Base-by-base conservation (phyloP, 768 basidiomycete species). In the Pleurotus djamor region DNA sequence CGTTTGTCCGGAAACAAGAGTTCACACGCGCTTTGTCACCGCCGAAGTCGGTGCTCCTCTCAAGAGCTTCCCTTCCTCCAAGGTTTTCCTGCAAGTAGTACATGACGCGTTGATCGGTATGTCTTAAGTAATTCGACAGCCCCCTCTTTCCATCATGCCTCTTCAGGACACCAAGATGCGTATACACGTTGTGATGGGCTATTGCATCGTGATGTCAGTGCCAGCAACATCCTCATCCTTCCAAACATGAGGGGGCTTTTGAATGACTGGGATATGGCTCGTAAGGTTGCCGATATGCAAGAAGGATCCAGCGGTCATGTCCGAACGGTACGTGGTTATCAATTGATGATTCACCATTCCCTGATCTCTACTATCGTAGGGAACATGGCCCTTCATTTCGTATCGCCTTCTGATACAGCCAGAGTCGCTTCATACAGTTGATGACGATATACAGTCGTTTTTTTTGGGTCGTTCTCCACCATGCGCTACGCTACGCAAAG, bases 401-500 rank as follows among this genome's bases (percentile, higher is more conserved):
- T 57, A 52, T 8, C 35, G 47, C n/a, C 48, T 65, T 7, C 41
- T 43, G 34, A 4, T 28, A 5, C 37, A 21, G 12, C 36, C 48
- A 45, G 34, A 52, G 34, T 48, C 12, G 28, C 10, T 59, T 21
- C 64, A 63, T 52, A 48, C 57, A 10, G 34, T 59, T 8, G 57
- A 57, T 6, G 62, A 65, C 45, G 64, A 65, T 54, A 38, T 58
- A 1, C 62, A 65, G 38, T 64, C 63, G 38, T 65, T 65, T 28
- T 54, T 54, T 65, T 34, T 60, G 67, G 45, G 64, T 70, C 12
- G 35, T 69, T 35, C 32, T 62, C 8, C 67, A 64, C 41, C 41
- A 28, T 28, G 21, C 21, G 3, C 21, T 28, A 3, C 21, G 21
- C 3, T 28, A 28, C 3, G 1, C 21, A 1, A 28, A 28, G 21